Evolutionary conservation across 257 asterid genomes (phyloP).

Genomic region (Gardenia jasminoides): DNA sequence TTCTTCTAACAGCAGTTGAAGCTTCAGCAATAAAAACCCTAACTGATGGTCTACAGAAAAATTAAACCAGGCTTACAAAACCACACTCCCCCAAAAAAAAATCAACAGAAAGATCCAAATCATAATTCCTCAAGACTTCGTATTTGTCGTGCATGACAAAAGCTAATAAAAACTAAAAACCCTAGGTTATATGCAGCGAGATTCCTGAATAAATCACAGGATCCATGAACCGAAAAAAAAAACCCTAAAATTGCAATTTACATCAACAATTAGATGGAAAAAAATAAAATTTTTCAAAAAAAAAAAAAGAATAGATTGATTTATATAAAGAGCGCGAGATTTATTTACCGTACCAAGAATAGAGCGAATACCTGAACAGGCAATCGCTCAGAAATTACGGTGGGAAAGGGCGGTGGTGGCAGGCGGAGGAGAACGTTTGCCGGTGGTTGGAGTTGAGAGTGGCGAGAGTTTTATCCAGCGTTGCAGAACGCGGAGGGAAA

Average conservation of each 20-base stretch:
- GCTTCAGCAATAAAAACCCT: slow-evolving; percentile 5
- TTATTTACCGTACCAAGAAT: background rate
- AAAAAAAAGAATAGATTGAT: background rate
- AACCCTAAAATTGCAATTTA: background rate
- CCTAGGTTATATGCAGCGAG: background rate
- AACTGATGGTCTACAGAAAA: background rate
- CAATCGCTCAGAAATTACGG: background rate
- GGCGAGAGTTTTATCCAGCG: background rate
- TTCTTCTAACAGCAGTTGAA: background rate
- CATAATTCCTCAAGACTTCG: background rate
- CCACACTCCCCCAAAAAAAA: background rate
- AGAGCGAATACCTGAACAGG: background rate
- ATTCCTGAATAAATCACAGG: background rate
- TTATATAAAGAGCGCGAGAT: background rate
- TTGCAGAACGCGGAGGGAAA: background rate
- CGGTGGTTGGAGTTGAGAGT: background rate
- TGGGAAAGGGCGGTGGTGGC: background rate
- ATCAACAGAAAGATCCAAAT: background rate
- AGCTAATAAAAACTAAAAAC: background rate
- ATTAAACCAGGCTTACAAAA: background rate
- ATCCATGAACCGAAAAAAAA: background rate
- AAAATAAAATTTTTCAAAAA: too few species aligned
- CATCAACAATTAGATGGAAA: background rate
- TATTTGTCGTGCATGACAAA: background rate
- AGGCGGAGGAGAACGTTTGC: background rate